Percentiles rank a stretch among this genome's conserved stretches.
phyloP scores from a whole-genome alignment of 345 rosid genomes.

The Citrus sinensis region DNA sequence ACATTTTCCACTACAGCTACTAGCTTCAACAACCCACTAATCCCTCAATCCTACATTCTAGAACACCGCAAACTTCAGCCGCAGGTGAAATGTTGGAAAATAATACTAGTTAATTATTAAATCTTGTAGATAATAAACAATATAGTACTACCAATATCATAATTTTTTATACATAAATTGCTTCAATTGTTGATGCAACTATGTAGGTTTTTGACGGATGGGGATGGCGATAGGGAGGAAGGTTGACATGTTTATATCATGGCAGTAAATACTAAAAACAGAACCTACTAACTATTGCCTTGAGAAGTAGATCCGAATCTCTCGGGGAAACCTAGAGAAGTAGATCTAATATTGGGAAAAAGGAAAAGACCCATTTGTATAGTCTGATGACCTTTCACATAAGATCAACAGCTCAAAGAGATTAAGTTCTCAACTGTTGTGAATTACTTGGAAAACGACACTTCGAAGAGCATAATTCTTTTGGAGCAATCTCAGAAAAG shows the following conservation, averaged over 20 bases:
- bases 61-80: background rate
- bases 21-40: slow-evolving; percentile 6
- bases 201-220: background rate
- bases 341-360: background rate
- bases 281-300: background rate
- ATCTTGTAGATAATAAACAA: background rate
- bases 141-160: background rate
- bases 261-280: background rate
- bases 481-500: background rate
- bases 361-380: background rate
- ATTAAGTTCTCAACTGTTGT: background rate
- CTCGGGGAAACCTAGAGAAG: background rate
- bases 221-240: background rate
- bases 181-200: background rate
- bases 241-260: background rate
- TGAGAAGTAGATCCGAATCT: slow-evolving; percentile 1
- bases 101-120: background rate
- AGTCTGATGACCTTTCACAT: background rate
- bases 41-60: background rate
- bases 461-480: background rate
- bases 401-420: background rate
- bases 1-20: background rate
- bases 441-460: background rate
- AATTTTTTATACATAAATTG: background rate
- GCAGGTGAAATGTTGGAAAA: background rate